These are phyloP conservation scores for Cyphellophora europaea DNA, from an alignment of 2,329 filamentous ascomycete genomes.

Conservation along the genomic window DNA sequence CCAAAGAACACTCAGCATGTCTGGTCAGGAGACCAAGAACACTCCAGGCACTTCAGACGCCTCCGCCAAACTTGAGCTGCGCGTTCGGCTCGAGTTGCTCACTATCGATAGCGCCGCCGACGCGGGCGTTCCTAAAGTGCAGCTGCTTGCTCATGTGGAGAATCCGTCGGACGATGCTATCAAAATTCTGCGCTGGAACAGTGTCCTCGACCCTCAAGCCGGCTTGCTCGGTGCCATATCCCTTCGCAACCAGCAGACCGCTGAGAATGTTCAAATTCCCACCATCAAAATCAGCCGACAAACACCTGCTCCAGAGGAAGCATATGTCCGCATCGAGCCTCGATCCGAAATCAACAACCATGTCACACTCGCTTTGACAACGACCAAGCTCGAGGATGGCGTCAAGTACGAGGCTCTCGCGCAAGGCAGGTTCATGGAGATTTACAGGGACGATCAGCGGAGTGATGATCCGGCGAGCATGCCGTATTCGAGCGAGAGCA, in stretches of 20 bases:
- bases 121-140: conserved; percentile 1
- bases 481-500: too few relatives aligned
- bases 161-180: conserved; percentile 22
- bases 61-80: too few relatives aligned
- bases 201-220: conserved; percentile 26
- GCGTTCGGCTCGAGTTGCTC: background rate
- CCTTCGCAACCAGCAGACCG: background rate
- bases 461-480: too few relatives aligned
- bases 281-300: background rate
- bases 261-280: background rate
- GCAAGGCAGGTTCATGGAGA: background rate
- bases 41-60: too few relatives aligned
- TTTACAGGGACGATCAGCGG: too few relatives aligned
- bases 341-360: background rate
- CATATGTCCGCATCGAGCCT: background rate
- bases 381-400: background rate
- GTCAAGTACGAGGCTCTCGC: background rate
- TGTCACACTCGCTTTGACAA: background rate
- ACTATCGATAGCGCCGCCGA: too few relatives aligned
- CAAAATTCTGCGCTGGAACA: conserved; percentile 29
- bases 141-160: conserved; percentile 9
- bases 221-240: conserved; percentile 23
- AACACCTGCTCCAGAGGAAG: background rate
- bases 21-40: too few relatives aligned
- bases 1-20: too few relatives aligned